Conservation (phyloP, 2,329 filamentous ascomycete genomes). For the Periconia digitata region DNA sequence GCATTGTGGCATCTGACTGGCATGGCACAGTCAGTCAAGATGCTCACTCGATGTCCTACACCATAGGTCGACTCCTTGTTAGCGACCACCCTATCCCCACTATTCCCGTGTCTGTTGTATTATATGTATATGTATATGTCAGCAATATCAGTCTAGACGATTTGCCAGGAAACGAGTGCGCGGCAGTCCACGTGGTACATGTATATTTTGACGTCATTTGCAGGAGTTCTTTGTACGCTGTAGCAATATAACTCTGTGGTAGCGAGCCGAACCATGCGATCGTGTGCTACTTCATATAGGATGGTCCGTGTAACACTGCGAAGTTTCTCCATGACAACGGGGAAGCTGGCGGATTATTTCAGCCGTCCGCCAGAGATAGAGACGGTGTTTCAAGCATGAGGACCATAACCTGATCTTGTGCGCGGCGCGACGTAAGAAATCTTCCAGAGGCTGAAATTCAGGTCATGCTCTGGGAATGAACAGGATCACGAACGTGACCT, state of each 20-base stretch:
- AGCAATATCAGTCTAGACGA: conserved; percentile 24
- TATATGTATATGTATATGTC: conserved; percentile 36
- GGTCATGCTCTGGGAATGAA: not conserved
- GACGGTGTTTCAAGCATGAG: not conserved
- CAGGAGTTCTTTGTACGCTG: not conserved
- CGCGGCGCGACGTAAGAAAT: not conserved
- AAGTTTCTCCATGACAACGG: not conserved
- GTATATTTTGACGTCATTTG: conserved; percentile 5
- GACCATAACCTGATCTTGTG: not conserved
- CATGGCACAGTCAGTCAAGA: not conserved
- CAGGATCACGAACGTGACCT: not conserved
- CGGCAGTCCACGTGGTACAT: not conserved
- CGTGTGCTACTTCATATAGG: not conserved
- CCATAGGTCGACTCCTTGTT: not conserved
- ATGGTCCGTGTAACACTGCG: not conserved
- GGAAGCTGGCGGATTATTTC: not conserved
- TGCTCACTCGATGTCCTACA: not conserved
- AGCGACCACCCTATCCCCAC: conserved; percentile 14
- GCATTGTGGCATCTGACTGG: not conserved
- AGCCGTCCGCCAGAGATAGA: not conserved
- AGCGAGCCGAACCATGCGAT: not conserved
- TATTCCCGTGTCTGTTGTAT: conserved; percentile 24
- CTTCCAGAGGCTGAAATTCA: not conserved
- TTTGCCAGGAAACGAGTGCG: conserved; percentile 9
- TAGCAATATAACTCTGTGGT: not conserved